Percentiles rank a stretch among this genome's conserved stretches.
Evolutionary conservation across 2,329 filamentous ascomycete genomes (phyloP).

Genomic region (Reticulascus tulasneorum): DNA sequence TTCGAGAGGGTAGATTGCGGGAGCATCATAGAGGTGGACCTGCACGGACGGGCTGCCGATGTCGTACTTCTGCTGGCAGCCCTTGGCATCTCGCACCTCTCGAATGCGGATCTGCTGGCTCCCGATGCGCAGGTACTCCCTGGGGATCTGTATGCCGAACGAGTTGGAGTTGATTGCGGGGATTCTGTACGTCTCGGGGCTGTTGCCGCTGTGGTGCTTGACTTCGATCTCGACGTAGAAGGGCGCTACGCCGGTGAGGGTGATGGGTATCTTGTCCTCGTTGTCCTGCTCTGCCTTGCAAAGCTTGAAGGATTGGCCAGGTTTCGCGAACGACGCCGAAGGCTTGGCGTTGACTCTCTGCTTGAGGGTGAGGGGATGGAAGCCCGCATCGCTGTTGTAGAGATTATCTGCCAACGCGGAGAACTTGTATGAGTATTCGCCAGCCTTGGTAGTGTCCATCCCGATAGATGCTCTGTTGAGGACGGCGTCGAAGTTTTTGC

Average conservation of each 20-base stretch:
- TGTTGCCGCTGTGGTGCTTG: constrained; percentile 79
- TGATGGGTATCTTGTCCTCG: constrained; percentile 85
- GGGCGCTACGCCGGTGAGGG: constrained; percentile 75
- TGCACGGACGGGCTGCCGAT: constrained; percentile 72
- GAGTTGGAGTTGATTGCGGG: constrained; percentile 71
- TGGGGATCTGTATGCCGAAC: constrained; percentile 80
- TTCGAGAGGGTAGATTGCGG: constrained; percentile 84
- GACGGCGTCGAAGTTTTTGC: constrained; percentile 72
- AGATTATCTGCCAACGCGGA: constrained; percentile 77
- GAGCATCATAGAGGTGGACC: constrained; percentile 89
- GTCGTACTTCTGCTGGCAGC: constrained; percentile 77
- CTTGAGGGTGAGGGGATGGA: constrained; percentile 64
- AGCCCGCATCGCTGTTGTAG: constrained; percentile 71
- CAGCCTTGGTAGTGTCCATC: constrained; percentile 81
- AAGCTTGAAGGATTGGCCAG: constrained; percentile 92
- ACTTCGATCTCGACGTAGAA: constrained; percentile 91
- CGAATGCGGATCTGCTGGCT: constrained; percentile 85
- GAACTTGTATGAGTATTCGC: constrained; percentile 83
- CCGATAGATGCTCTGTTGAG: constrained; percentile 72
- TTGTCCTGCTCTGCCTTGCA: constrained; percentile 79
- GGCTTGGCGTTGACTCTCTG: constrained; percentile 85
- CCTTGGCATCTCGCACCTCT: constrained; percentile 80
- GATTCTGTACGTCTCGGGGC: constrained; percentile 77
- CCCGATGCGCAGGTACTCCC: constrained; percentile 80
- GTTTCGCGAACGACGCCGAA: constrained; percentile 74